Conservation (phyloP, 2,329 filamentous ascomycete genomes). For the Pseudopithomyces chartarum region DNA sequence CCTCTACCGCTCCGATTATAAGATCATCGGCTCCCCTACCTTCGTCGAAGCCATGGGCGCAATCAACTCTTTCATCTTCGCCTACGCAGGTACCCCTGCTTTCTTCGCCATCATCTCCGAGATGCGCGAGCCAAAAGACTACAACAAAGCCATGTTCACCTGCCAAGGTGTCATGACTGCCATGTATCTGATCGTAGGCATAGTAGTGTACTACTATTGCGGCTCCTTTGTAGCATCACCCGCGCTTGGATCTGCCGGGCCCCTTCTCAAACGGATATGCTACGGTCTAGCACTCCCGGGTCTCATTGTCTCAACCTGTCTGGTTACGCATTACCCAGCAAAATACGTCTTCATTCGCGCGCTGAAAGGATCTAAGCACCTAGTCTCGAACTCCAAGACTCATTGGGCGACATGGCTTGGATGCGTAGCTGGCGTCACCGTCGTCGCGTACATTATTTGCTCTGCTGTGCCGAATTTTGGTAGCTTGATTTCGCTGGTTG, state of each 20-base stretch:
- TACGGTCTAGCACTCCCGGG: conserved; percentile 62
- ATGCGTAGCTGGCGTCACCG: conserved; percentile 2
- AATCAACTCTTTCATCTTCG: conserved; percentile 7
- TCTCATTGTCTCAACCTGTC: conserved; percentile 7
- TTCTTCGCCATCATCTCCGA: conserved; percentile 64
- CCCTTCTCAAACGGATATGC: conserved; percentile 62
- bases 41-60: conserved; percentile 13
- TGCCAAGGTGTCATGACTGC: conserved; percentile 60
- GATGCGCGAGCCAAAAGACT: conserved; percentile 62
- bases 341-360: conserved; percentile 62
- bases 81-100: conserved; percentile 15
- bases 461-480: conserved; percentile 10
- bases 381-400: conserved; percentile 35
- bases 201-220: conserved; percentile 68
- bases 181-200: conserved; percentile 69
- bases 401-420: conserved; percentile 12
- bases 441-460: conserved; percentile 8
- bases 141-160: conserved; percentile 64
- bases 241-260: conserved; percentile 65
- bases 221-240: conserved; percentile 65
- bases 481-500: conserved; percentile 8
- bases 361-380: conserved; percentile 69
- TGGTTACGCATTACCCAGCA: conserved; percentile 7
- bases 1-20: conserved; percentile 7
- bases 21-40: conserved; percentile 10